Base-by-base conservation (phyloP, 306 rosid species). In the Ormosia emarginata region DNA sequence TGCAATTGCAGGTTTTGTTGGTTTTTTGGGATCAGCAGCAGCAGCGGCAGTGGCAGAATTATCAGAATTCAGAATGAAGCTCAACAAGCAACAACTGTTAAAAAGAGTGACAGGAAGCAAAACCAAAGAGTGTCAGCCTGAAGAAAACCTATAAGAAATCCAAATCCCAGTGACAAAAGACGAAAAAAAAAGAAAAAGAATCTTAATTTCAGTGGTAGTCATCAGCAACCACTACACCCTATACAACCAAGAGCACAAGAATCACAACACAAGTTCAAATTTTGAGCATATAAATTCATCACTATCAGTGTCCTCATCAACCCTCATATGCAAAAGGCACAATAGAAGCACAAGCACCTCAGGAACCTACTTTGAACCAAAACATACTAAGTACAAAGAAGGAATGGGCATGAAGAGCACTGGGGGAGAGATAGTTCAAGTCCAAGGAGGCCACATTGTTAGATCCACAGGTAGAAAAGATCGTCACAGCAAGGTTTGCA, bases 401-500 rank as follows among this genome's bases (percentile, higher is more conserved):
- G 37, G 44, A 67, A 91, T 90, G 97, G 91, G 96, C 61, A 93
- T 90, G 96, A 91, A 91, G 93, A 87, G 91, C 84, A 76, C 85
- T 5, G 92, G 90, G 18, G 97, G 94, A 77, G 96, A 93, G 79
- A 93, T 93, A 41, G 93, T 93, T 53, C 93, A 91, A 75, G 97
- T 93, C 61, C 92, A 93, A 86, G 97, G 97, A 44, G 97, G 97
- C 49, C 97, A 93, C 94, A 91, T 93, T 90, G 93, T 93, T 41
- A 85, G 97, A 74, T 85, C 94, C 79, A 90, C 93, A 2, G 97
- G 97, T 4, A 71, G 96, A 39, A 93, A 93, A 79, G 97, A 93
- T 56, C 82, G 97, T 4, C 97, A 93, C 74, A 91, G 94, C 68
- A 93, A 93, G 73, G 96, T 93, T 9, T 91, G 76, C 86, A 93